phyloP scores from a whole-genome alignment of 2,329 filamentous ascomycete genomes.

The Scytalidium sp. region DNA sequence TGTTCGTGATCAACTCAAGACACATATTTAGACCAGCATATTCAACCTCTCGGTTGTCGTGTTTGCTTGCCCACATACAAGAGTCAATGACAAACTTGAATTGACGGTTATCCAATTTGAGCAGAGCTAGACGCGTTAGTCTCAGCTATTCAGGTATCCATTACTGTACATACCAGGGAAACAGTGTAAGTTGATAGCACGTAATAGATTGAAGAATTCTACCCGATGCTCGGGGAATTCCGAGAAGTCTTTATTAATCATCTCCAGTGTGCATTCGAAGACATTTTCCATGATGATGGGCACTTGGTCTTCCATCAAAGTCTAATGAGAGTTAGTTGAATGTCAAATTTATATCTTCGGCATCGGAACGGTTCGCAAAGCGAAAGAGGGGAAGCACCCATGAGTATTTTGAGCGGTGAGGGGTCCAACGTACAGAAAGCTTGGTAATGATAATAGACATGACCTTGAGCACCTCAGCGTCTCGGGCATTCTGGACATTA shows the following conservation, averaged over 20 bases:
- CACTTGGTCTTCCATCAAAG: slow-evolving; percentile 97
- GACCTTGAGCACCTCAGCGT: slow-evolving; percentile 93
- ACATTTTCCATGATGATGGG: slow-evolving; percentile 97
- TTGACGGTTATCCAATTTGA: slow-evolving; percentile 91
- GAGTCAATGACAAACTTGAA: slow-evolving; percentile 99
- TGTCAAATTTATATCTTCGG: background rate
- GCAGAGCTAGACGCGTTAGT: slow-evolving; percentile 51
- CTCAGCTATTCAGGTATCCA: background rate
- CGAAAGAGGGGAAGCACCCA: slow-evolving; percentile 28
- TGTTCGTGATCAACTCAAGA: slow-evolving; percentile 94
- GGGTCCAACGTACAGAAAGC: slow-evolving; percentile 77
- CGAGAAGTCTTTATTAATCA: slow-evolving; percentile 99
- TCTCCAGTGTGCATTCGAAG: slow-evolving; percentile 96
- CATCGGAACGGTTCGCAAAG: slow-evolving; percentile 15
- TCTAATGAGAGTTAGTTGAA: slow-evolving; percentile 46
- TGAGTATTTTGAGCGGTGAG: slow-evolving; percentile 43
- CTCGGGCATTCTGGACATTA: slow-evolving; percentile 91
- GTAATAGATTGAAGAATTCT: slow-evolving; percentile 97
- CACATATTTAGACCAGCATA: slow-evolving; percentile 97
- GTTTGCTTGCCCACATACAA: slow-evolving; percentile 99
- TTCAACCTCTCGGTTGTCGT: slow-evolving; percentile 97
- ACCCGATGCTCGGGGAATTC: slow-evolving; percentile 98
- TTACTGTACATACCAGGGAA: slow-evolving; percentile 64
- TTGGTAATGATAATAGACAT: slow-evolving; percentile 98
- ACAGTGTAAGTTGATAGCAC: slow-evolving; percentile 95